These are phyloP conservation scores for Quercus tomentella DNA, from an alignment of 331 rosid genomes.

Conservation along the genomic window DNA sequence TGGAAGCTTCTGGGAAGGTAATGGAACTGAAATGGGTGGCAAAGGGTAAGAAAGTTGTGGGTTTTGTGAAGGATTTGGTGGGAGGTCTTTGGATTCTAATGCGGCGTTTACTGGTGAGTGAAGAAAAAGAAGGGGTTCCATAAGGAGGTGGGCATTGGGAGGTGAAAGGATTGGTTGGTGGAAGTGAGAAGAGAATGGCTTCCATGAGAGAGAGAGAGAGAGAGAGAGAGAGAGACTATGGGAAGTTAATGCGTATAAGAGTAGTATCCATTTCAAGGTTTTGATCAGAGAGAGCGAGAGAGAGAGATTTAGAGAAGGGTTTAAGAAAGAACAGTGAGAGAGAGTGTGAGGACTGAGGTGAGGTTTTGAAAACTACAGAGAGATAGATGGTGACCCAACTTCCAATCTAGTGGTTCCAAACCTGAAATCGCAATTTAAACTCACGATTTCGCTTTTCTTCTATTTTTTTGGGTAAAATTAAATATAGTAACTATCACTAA, in stretches of 20 bases:
- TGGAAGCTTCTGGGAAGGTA: conserved; percentile 14
- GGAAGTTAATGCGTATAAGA: not conserved
- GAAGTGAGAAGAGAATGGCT: conserved; percentile 32
- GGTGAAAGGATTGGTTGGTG: conserved; percentile 6
- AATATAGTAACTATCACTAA: no score
- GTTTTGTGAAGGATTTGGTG: conserved; percentile 4
- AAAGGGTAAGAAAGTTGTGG: conserved; percentile 17
- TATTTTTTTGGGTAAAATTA: no score
- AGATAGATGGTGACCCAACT: no score
- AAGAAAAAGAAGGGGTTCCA: not conserved
- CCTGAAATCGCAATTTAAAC: no score
- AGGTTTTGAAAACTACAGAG: not conserved
- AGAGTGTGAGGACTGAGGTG: not conserved
- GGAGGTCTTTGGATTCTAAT: conserved; percentile 22
- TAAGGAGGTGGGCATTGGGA: conserved; percentile 15
- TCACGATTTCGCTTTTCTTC: no score
- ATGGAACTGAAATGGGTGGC: conserved; percentile 10
- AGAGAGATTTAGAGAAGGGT: not conserved
- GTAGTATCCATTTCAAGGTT: conserved; percentile 29
- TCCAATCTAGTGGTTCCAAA: no score
- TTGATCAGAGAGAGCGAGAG: not conserved
- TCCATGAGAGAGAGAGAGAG: conserved; percentile 32
- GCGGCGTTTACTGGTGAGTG: conserved; percentile 28
- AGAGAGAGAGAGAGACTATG: conserved; percentile 3
- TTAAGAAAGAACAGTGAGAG: not conserved